Base-by-base conservation (phyloP, 306 rosid genomes). In the Rosa persica region DNA sequence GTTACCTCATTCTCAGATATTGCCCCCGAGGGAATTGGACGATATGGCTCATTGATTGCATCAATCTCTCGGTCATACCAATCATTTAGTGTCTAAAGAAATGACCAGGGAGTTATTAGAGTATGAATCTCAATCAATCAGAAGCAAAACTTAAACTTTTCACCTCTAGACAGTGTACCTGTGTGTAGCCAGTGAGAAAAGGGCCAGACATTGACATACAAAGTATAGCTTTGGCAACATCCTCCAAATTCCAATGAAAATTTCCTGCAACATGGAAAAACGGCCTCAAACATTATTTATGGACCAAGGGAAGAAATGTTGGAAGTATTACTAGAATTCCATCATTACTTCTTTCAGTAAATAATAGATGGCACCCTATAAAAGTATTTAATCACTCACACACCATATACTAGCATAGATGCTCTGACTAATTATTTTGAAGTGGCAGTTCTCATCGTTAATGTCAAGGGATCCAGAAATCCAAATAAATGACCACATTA, bases 161-260 rank as follows among this genome's bases (percentile, higher is more conserved):
- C 65, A 73, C 54, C 60, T n/a, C 36, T 23, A 17, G 46, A 40
- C 58, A 65, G 40, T 20, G 40, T 81, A 90, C 99, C 91, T 95
- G 99, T 48, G 99, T 91, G 83, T 95, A 95, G 62, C 99, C 99
- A 17, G 97, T 91, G 74, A 95, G 89, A 83, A 86, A 95, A 40
- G 99, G 98, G 25, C 99, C 98, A 34, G 98, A 95, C 99, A 95
- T 93, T 76, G 89, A n/a, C 99, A 90, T 95, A 86, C 98, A 93
- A 79, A 86, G 73, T 79, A 95, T 72, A 79, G 99, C 79, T 89
- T 96, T 96, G 72, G 89, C 91, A 77, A 93, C 93, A 79, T 96
- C 98, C 86, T 90, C 99, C 12, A 88, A 70, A 76, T 47, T 89
- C 99, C 98, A 96, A 73, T 96, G 97, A 81, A 96, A 96, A 80